Percentiles rank a stretch among this genome's conserved stretches.
phyloP scores from a whole-genome alignment of 306 rosid species.

The Macrotyloma uniflorum region DNA sequence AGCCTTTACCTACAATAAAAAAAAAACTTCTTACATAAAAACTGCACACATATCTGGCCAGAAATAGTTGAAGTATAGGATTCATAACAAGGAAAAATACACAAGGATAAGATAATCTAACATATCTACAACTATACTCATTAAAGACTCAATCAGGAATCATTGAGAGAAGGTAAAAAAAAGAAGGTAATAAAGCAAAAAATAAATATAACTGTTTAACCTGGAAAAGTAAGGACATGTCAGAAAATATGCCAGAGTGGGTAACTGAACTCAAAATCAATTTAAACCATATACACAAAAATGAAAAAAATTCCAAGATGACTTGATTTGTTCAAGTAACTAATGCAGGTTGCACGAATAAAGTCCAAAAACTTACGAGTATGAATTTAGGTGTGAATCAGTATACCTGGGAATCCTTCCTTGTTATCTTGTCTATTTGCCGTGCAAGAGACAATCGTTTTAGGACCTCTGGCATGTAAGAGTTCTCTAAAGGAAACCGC shows the following conservation, averaged over 20 bases:
- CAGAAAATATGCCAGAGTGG: neutral
- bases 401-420: conserved; percentile 84
- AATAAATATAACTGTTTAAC: conserved; percentile 9
- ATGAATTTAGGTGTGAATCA: conserved; percentile 33
- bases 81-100: neutral
- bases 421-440: conserved; percentile 84
- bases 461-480: conserved; percentile 89
- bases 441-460: conserved; percentile 85
- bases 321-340: neutral
- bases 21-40: conserved; percentile 12
- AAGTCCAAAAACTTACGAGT: conserved; percentile 23
- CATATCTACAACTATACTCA: neutral
- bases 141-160: conserved; percentile 7
- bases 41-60: conserved; percentile 2
- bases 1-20: conserved; percentile 65
- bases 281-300: conserved; percentile 18
- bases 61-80: conserved; percentile 12
- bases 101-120: conserved; percentile 15
- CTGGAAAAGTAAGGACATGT: neutral
- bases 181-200: conserved; percentile 3
- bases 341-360: neutral
- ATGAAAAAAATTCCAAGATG: neutral
- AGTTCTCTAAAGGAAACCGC: conserved; percentile 81
- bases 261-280: neutral
- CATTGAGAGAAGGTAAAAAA: neutral